Percentiles rank a stretch among this genome's conserved stretches.
These are phyloP conservation scores for Hibiscus syriacus DNA, from an alignment of 345 rosid species.

Conservation along the genomic window DNA sequence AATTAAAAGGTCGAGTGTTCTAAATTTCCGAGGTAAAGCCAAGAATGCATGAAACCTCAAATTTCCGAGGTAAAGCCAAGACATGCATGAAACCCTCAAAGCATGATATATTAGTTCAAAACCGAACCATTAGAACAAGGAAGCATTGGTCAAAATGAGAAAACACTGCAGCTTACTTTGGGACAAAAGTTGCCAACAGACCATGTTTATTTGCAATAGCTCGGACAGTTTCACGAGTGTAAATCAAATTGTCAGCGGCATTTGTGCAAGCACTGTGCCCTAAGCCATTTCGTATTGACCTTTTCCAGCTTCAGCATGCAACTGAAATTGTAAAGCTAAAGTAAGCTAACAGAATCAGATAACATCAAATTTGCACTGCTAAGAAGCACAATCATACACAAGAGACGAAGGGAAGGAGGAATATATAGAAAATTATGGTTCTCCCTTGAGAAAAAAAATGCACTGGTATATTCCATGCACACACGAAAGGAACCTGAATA, in stretches of 20 bases:
- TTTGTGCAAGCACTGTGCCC: constrained; percentile 41
- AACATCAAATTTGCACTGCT: not conserved
- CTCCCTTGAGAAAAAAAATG: too few species aligned
- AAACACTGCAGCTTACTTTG: constrained; percentile 52
- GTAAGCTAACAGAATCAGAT: constrained; percentile 6
- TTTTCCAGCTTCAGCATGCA: constrained; percentile 85
- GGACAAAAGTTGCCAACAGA: constrained; percentile 74
- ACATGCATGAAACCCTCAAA: constrained; percentile 1
- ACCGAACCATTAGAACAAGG: too few species aligned
- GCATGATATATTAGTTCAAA: too few species aligned
- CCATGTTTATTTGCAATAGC: constrained; percentile 83
- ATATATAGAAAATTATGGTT: not conserved
- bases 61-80: not conserved
- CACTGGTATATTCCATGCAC: too few species aligned
- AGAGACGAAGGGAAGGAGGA: not conserved
- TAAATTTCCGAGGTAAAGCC: too few species aligned
- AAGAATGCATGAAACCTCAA: too few species aligned
- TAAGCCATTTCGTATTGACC: constrained; percentile 80
- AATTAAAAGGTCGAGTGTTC: not conserved
- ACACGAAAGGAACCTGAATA: too few species aligned
- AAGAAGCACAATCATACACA: not conserved
- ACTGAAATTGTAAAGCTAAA: constrained; percentile 32
- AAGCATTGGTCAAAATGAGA: not conserved
- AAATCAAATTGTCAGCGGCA: constrained; percentile 82
- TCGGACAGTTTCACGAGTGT: constrained; percentile 69